Conservation (phyloP, 73 alveolate genomes). For the Tetrahymena thermophila region DNA sequence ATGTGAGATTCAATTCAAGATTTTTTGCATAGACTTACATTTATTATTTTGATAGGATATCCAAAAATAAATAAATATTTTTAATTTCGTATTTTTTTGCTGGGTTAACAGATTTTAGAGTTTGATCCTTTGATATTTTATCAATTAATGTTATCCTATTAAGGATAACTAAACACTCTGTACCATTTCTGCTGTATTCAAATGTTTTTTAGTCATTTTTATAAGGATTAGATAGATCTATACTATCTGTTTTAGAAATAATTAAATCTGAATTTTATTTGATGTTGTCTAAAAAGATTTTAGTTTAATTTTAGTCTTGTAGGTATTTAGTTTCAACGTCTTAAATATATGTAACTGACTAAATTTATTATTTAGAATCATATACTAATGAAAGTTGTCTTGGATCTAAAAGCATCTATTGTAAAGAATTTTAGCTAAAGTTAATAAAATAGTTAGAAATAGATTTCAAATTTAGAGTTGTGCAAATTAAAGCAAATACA, state of each 20-base stretch:
- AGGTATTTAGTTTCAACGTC: neutral
- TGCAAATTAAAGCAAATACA: neutral
- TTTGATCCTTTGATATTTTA: neutral
- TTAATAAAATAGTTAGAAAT: neutral
- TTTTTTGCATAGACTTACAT: neutral
- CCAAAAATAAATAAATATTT: neutral
- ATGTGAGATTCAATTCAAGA: neutral
- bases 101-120: neutral
- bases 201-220: neutral
- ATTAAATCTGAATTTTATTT: neutral
- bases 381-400: neutral
- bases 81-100: neutral
- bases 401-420: neutral
- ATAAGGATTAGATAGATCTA: neutral
- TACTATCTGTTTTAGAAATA: neutral
- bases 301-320: neutral
- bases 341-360: neutral
- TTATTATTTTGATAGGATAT: neutral
- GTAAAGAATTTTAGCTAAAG: neutral
- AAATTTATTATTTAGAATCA: neutral
- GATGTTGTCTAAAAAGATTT: neutral
- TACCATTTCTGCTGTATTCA: neutral
- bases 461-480: neutral
- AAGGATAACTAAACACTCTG: neutral
- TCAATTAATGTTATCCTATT: neutral